A percentile compares a stretch with the other conserved stretches of the same genome.
Evolutionary conservation across 495 filamentous ascomycete genomes (phyloP).

Genomic region (Daldinia loculata): DNA sequence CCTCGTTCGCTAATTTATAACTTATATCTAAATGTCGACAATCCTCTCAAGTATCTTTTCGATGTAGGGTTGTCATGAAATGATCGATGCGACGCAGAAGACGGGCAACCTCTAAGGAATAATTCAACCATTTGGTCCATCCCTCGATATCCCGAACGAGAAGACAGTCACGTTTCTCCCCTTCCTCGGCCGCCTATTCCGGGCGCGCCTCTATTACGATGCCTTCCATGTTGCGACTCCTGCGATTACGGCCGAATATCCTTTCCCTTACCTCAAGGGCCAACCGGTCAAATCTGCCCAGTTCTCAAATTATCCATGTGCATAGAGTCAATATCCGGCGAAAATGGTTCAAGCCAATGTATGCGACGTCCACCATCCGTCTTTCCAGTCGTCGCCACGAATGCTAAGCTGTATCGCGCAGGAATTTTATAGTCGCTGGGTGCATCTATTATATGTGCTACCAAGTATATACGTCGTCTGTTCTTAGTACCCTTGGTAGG

Average conservation of each 20-base stretch:
- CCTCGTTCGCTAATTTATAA: conserved; percentile 3
- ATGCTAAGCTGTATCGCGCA: conserved; percentile 15
- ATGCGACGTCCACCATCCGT: background rate
- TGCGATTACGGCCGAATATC: conserved; percentile 41
- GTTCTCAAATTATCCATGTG: conserved; percentile 29
- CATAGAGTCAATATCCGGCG: conserved; percentile 48
- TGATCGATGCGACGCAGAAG: background rate
- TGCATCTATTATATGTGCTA: conserved; percentile 52
- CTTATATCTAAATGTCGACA: background rate
- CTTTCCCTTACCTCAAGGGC: conserved; percentile 24
- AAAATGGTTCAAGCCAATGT: conserved; percentile 42
- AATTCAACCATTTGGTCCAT: background rate
- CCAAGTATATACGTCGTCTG: conserved; percentile 49
- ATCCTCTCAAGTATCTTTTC: background rate
- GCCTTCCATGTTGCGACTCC: conserved; percentile 50
- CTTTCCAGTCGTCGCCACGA: background rate
- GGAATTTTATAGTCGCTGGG: conserved; percentile 47
- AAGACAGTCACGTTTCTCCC: conserved; percentile 9
- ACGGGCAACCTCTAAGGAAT: conserved; percentile 5
- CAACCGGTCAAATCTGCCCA: conserved; percentile 12
- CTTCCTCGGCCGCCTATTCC: conserved; percentile 46
- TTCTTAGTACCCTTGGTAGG: conserved; percentile 38
- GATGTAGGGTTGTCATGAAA: background rate
- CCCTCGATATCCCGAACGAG: background rate
- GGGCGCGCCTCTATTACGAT: conserved; percentile 46